Evolutionary conservation across 2,329 filamentous ascomycete species (phyloP), one percentile per base, ranked within the genome.

Genomic region (Teratosphaeria pseudoeucalypti): DNA sequence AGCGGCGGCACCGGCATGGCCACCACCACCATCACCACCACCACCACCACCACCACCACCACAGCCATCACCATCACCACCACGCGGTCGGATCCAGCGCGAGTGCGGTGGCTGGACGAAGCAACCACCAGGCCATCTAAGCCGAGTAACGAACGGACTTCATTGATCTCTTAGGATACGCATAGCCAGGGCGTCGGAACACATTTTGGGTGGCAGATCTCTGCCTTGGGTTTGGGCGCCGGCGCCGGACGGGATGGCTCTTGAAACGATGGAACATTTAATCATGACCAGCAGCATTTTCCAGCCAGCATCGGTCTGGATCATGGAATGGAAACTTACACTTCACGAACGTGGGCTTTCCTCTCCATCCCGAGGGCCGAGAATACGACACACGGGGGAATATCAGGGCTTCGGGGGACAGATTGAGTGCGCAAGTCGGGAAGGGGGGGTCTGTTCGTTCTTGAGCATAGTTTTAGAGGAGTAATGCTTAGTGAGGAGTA

Each of bases 1-100:
- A 68, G 14, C 59, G 65, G 49, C 64, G 65, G 27, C 64, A 64
- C 53, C 34, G 58, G 26, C 16, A 52, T 49, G 32, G 52, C 6
- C 58, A 61, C 54, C 67, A 68, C 57, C 65, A 64, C 59, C 65
- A 66, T 47, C 64, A 65, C 57, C 64, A 64, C 34, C 55, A 59
- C 43, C 23, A 16, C n/a, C 54, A 57, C 34, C 47, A 55, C 29
- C 37, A 39, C 37, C 3, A 5, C 16, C 37, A 49, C 43, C 43
- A 49, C 37, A 43, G 14, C 37, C 37, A 53, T 19, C 23, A n/a
- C 27, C 53, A 54, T 19, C 53, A 54, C n/a, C 53, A 54, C 12
- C 53, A 54, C 53, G 53, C 43, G 19, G 43, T 23, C 43, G 43
- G 43, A 6, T 23, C 43, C 16, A 49, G 43, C 43, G 19, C 43